These are phyloP conservation scores for Verbascum thapsus DNA, from an alignment of 257 asterid genomes.

Conservation along the genomic window DNA sequence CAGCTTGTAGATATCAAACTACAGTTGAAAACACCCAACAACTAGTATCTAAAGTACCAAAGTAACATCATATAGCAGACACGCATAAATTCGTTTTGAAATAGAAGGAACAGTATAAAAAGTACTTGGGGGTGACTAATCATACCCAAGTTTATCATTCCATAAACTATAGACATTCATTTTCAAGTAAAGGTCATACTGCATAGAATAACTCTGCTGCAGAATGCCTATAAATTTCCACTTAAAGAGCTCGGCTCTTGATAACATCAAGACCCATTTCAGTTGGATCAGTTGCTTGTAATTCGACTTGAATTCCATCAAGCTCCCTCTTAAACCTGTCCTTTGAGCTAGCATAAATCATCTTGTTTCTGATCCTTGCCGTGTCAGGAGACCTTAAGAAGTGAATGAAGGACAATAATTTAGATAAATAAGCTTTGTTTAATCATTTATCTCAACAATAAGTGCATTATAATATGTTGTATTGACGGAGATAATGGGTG, in stretches of 20 bases:
- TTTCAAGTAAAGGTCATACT: slow-evolving; percentile 26
- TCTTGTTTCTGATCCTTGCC: slow-evolving; percentile 55
- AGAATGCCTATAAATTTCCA: slow-evolving; percentile 28
- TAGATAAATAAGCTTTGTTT: background rate
- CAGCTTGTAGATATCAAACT: slow-evolving; percentile 37
- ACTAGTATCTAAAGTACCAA: slow-evolving; percentile 13
- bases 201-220: slow-evolving; percentile 16
- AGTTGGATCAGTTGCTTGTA: slow-evolving; percentile 64
- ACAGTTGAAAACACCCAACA: slow-evolving; percentile 24
- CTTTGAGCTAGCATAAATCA: slow-evolving; percentile 66
- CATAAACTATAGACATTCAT: slow-evolving; percentile 32
- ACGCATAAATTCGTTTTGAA: slow-evolving; percentile 28
- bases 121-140: slow-evolving; percentile 32
- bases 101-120: slow-evolving; percentile 31
- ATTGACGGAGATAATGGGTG: slow-evolving; percentile 6
- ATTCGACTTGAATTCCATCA: slow-evolving; percentile 56
- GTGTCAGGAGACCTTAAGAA: slow-evolving; percentile 54
- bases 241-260: slow-evolving; percentile 48
- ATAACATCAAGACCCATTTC: slow-evolving; percentile 62
- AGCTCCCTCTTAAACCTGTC: slow-evolving; percentile 64
- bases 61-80: slow-evolving; percentile 34
- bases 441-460: background rate
- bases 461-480: background rate
- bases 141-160: slow-evolving; percentile 35
- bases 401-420: slow-evolving; percentile 7